These are phyloP conservation scores for Clavispora carvajalis DNA, from an alignment of 805 yeast genomes.

Conservation along the genomic window DNA sequence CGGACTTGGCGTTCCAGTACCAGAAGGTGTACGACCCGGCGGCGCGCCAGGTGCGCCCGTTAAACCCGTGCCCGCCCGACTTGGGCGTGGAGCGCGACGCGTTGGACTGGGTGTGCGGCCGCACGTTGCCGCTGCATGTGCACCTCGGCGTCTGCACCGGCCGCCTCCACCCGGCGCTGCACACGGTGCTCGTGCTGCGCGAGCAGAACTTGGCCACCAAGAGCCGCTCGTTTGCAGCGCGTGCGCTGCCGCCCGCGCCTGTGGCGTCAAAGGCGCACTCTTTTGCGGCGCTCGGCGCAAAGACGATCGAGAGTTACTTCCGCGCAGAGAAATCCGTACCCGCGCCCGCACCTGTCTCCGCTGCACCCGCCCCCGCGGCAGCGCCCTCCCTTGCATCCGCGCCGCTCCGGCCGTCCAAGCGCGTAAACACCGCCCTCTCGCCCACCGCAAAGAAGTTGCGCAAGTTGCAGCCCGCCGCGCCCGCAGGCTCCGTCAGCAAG, in stretches of 20 bases:
- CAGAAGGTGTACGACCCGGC: constrained; percentile 83
- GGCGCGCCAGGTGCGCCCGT: constrained; percentile 42
- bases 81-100: constrained; percentile 37
- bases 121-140: constrained; percentile 35
- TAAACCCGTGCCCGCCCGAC: constrained; percentile 50
- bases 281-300: constrained; percentile 1
- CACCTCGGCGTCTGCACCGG: constrained; percentile 62
- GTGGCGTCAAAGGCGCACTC: constrained; percentile 6
- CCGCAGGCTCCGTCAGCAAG: constrained; percentile 7
- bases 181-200: constrained; percentile 41
- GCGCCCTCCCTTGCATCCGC: background rate
- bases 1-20: constrained; percentile 73
- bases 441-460: constrained; percentile 14
- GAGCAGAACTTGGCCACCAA: constrained; percentile 31
- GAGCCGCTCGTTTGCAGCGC: constrained; percentile 6
- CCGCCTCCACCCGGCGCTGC: constrained; percentile 58
- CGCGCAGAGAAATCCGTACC: too few species aligned
- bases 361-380: background rate
- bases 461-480: background rate
- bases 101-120: constrained; percentile 44
- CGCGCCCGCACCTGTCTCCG: too few species aligned
- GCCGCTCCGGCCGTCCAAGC: constrained; percentile 4
- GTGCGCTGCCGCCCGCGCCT: background rate
- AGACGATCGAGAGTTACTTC: constrained; percentile 13
- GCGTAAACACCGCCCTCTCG: constrained; percentile 7